Evolutionary conservation across 768 basidiomycete genomes (phyloP), one percentile per base, ranked within the genome.

Genomic region (Pleurotus ostreatus): DNA sequence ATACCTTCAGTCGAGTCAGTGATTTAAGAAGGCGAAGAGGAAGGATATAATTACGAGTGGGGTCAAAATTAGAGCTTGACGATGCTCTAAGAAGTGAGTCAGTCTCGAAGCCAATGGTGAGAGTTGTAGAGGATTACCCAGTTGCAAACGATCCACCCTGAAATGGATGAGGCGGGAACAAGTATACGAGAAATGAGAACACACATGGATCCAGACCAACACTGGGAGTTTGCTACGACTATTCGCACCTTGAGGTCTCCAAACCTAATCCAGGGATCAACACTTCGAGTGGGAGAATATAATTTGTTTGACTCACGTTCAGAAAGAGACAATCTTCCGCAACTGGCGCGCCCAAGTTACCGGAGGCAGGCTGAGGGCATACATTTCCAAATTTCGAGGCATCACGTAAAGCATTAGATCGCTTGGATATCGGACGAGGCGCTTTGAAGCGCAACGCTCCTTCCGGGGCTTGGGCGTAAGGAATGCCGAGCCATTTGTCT

Each of bases 401-500:
- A 48, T 73, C 60, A 47, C 68, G 66, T 3, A 75, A 55, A 0
- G 46, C 66, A n/a, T 43, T 55, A 0, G 64, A 66, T 1, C 64
- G 58, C 12, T 49, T 60, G 12, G 64, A 62, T 57, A 77, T 70
- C 3, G 65, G 59, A 0, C 70, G 61, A 9, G 82, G 78, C 0
- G 73, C 69, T 55, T 73, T 73, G 62, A 83, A 80, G 2, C 80
- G 71, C 34, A 81, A 65, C 5, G 63, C 41, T 2, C 78, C 79
- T 2, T 75, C 51, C 0, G 81, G 82, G 2, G 78, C 72, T 56
- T 73, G 65, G 6, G 79, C 81, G 53, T 69, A 83, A 0, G 78
- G 81, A 22, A 83, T 71, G 1, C 79, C 79, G 9, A 79, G 70
- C 73, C 78, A 83, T 59, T 68, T 64, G 22, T 79, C 75, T 7